A percentile compares a stretch with the other conserved stretches of the same genome.
phyloP scores from a whole-genome alignment of 148 eudicot species.

The Drosera capensis region DNA sequence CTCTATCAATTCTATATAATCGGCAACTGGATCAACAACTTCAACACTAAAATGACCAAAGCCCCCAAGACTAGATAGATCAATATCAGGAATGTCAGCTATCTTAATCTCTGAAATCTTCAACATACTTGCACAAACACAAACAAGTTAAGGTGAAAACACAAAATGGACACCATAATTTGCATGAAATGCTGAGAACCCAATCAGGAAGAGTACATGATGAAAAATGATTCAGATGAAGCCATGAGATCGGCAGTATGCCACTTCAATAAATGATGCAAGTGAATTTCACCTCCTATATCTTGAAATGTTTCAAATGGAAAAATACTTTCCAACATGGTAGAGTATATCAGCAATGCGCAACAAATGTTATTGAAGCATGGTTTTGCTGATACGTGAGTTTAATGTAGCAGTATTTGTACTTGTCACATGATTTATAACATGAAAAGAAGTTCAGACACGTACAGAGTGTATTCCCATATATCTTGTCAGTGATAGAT shows the following conservation, averaged over 20 bases:
- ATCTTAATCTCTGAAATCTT: conserved; percentile 94
- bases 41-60: conserved; percentile 76
- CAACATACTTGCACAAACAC: conserved; percentile 10
- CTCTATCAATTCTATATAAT: conserved; percentile 89
- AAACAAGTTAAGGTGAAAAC: neutral
- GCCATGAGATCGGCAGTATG: no score
- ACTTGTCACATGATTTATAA: neutral
- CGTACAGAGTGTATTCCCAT: conserved; percentile 96
- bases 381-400: no score
- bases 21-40: conserved; percentile 92
- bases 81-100: conserved; percentile 79
- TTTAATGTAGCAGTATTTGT: no score
- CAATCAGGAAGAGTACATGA: no score
- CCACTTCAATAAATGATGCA: no score
- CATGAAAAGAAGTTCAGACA: conserved; percentile 1
- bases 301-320: no score
- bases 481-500: conserved; percentile 96
- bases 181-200: neutral
- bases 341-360: no score
- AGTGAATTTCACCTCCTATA: no score
- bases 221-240: no score
- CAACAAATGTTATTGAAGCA: no score
- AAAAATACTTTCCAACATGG: no score
- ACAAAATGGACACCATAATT: neutral
- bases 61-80: conserved; percentile 64